A percentile compares a stretch with the other conserved stretches of the same genome.
Conservation (phyloP, 2,329 filamentous ascomycete genomes). For the Graphilbum ipis-grandicollis region DNA sequence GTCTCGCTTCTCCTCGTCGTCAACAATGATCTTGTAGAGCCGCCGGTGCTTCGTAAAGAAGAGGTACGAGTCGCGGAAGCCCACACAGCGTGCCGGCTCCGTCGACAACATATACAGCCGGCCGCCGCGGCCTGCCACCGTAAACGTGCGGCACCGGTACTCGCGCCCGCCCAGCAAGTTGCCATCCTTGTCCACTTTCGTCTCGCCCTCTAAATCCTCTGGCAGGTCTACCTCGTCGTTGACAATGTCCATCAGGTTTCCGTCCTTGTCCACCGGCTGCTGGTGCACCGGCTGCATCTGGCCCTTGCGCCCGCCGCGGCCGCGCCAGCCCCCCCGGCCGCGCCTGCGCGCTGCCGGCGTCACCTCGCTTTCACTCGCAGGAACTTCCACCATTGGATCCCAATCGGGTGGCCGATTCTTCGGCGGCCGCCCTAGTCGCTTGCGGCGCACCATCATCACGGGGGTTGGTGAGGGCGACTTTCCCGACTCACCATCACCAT, state of each 20-base stretch:
- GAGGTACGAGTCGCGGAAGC: conserved; percentile 93
- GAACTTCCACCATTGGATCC: conserved; percentile 43
- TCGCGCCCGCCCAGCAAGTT: conserved; percentile 70
- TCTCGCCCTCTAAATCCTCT: conserved; percentile 74
- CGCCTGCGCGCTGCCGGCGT: conserved; percentile 42
- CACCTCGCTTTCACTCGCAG: conserved; percentile 24
- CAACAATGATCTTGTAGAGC: conserved; percentile 95
- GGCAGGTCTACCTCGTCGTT: conserved; percentile 85
- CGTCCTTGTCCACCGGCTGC: conserved; percentile 83
- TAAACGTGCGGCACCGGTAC: conserved; percentile 92
- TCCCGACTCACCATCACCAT: conserved; percentile 18
- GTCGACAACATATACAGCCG: conserved; percentile 97
- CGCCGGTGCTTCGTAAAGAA: conserved; percentile 98
- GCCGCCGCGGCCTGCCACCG: conserved; percentile 64
- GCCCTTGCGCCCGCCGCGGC: conserved; percentile 47
- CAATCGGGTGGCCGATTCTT: conserved; percentile 73
- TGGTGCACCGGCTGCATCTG: conserved; percentile 54
- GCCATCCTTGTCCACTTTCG: conserved; percentile 83
- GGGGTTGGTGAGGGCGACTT: conserved; percentile 39
- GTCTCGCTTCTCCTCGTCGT: conserved; percentile 92
- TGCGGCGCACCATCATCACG: conserved; percentile 49
- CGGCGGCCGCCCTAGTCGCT: conserved; percentile 68
- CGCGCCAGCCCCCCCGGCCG: conserved; percentile 55
- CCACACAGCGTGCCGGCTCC: conserved; percentile 88
- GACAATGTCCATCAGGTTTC: conserved; percentile 76